A percentile compares a stretch with the other conserved stretches of the same genome.
Conservation (phyloP, 164 flowering plant genomes). For the Paratinospora sagittata region DNA sequence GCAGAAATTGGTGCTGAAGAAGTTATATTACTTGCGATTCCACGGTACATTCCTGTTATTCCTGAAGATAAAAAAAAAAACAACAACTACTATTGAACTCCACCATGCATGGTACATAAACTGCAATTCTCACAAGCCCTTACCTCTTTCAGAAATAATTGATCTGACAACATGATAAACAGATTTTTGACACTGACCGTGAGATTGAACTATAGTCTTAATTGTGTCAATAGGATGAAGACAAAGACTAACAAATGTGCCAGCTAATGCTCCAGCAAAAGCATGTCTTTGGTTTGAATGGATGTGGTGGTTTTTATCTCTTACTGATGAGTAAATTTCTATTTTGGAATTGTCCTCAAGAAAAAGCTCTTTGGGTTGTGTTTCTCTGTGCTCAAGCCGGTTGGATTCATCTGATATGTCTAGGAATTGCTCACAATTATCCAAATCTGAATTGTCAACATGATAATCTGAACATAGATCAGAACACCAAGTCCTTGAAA, state of each 20-base stretch:
- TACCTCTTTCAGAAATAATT: conserved; percentile 89
- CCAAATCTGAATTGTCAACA: conserved; percentile 18
- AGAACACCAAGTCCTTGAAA: conserved; percentile 21
- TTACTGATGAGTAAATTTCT: conserved; percentile 15
- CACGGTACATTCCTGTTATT: conserved; percentile 81
- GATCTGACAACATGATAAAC: conserved; percentile 46
- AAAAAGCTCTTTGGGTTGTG: conserved; percentile 14
- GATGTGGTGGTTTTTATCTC: conserved; percentile 23
- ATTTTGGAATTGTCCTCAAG: conserved; percentile 16
- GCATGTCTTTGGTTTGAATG: conserved; percentile 81
- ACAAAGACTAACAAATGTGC: conserved; percentile 85
- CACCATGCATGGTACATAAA: neutral
- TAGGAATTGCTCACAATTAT: conserved; percentile 16
- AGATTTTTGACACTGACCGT: conserved; percentile 45
- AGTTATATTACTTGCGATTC: conserved; percentile 81
- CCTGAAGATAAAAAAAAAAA: conserved; percentile 42
- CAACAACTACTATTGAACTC: neutral
- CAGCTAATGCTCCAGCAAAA: conserved; percentile 93
- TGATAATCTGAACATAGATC: conserved; percentile 27
- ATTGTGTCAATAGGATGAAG: conserved; percentile 93
- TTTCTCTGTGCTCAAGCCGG: conserved; percentile 9
- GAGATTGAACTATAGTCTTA: conserved; percentile 84
- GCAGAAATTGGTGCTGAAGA: conserved; percentile 98
- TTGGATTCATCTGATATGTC: conserved; percentile 14
- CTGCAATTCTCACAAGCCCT: neutral